A percentile compares a stretch with the other conserved stretches of the same genome.
phyloP scores from a whole-genome alignment of 2,329 filamentous ascomycete species.

The Penicillium paneum region DNA sequence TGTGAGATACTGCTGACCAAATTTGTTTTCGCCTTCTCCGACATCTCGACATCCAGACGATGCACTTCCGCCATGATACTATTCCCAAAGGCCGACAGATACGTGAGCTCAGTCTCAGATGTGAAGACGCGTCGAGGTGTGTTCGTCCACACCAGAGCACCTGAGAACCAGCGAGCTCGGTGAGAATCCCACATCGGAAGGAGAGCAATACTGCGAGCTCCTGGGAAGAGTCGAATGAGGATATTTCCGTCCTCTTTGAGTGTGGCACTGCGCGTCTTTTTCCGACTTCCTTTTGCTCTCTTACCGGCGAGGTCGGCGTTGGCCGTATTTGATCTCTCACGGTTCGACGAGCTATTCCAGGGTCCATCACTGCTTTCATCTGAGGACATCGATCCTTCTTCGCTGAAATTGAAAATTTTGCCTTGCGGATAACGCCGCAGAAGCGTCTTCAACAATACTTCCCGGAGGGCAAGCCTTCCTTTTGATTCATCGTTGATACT shows the following conservation, averaged over 20 bases:
- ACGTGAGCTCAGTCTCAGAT: conserved; percentile 28
- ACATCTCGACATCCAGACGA: conserved; percentile 29
- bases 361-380: conserved; percentile 10
- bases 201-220: conserved; percentile 29
- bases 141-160: conserved; percentile 29
- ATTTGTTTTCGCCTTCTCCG: conserved; percentile 33
- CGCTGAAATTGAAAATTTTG: conserved; percentile 21
- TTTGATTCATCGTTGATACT: conserved; percentile 10
- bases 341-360: background rate
- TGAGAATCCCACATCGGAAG: conserved; percentile 35
- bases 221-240: conserved; percentile 22
- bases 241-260: conserved; percentile 15
- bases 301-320: background rate
- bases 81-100: conserved; percentile 31
- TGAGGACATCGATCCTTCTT: conserved; percentile 15
- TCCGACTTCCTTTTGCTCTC: background rate
- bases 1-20: conserved; percentile 37
- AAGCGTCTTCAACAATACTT: conserved; percentile 14
- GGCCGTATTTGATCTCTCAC: background rate
- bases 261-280: conserved; percentile 14
- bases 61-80: conserved; percentile 36
- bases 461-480: conserved; percentile 9
- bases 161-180: conserved; percentile 30
- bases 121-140: conserved; percentile 22
- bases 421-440: conserved; percentile 22